A percentile compares a stretch with the other conserved stretches of the same genome.
Evolutionary conservation across 352 stramenopile species (phyloP).

Genomic region (Globisporangium barbulae): DNA sequence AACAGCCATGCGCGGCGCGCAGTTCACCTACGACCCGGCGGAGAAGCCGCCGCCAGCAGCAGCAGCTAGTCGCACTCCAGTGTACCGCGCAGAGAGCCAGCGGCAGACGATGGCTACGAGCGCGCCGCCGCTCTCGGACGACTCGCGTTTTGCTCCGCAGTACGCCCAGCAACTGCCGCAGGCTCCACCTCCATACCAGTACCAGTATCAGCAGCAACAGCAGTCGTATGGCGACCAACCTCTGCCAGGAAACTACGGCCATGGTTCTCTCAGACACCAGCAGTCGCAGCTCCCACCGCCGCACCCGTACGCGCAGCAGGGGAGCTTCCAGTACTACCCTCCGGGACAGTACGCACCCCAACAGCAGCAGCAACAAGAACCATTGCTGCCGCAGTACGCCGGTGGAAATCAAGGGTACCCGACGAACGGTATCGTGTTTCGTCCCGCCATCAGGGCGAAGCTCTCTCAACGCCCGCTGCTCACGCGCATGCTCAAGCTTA

Average conservation of each 20-base stretch:
- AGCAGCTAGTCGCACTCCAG: not conserved
- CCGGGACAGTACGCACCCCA: not conserved
- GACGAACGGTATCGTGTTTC: not conserved
- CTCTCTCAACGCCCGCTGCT: not conserved
- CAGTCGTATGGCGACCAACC: not conserved
- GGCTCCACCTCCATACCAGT: not conserved
- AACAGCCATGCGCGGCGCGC: conserved; percentile 1
- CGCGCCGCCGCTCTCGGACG: conserved; percentile 1
- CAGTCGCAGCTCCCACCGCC: not conserved
- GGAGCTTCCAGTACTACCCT: conserved; percentile 8
- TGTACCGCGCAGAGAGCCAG: not conserved
- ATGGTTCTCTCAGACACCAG: conserved; percentile 5
- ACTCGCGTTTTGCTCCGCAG: not conserved
- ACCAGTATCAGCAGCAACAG: conserved; percentile 2
- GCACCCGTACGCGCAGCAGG: not conserved
- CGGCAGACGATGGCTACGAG: not conserved
- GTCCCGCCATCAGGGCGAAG: not conserved
- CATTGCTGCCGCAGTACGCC: conserved; percentile 1
- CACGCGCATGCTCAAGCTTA: conserved; percentile 5
- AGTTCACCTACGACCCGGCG: conserved; percentile 7
- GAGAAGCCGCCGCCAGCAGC: conserved; percentile 1
- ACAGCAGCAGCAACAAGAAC: conserved; percentile 4
- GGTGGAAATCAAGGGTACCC: not conserved
- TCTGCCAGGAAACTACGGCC: conserved; percentile 5
- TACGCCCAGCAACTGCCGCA: not conserved